Base-by-base conservation (phyloP, 352 stramenopile species). In the Saprolegnia diclina region DNA sequence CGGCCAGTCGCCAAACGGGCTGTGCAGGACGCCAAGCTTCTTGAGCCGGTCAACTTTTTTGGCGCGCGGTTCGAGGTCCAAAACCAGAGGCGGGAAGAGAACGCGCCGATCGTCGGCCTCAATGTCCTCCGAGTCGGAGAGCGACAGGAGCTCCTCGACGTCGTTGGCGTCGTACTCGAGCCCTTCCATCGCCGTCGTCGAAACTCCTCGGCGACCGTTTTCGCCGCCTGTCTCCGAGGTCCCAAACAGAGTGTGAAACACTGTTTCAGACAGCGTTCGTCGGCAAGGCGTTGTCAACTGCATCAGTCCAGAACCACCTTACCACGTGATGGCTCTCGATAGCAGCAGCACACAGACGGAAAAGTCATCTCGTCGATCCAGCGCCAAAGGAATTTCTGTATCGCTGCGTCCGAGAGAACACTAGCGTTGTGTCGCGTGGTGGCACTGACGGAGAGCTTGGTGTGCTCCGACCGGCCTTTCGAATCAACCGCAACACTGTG, bases 111-210 rank as follows among this genome's bases (percentile, higher is more conserved):
- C 0, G 4, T 66, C 35, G 24, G 18, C 21, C 3, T 67, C 62
- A 13, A 18, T n/a, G n/a, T 54, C 46, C 22, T 67, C 62, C 1
- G 62, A 57, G 11, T 44, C 62, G 19, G 62, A 67, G 22, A 67
- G 52, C 13, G 42, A 38, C 2, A 67, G 21, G 3, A 67, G 50
- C 29, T 67, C 62, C 40, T 67, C 62, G 18, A 67, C n/a, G 29
- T 67, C 62, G n/a, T 67, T 44, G 22, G 62, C 35, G 37, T 67
- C 62, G 37, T 67, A 67, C 50, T 38, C 45, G 7, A 67, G 42
- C 38, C 16, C 62, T 18, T 67, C 62, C 14, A 67, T 50, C 56
- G 9, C 32, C 32, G 18, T 64, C 37, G 50, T 64, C 32, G 18
- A 19, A 32, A 29, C 26, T 26, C 13, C 21, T 59, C 35, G 54